A percentile compares a stretch with the other conserved stretches of the same genome.
Conservation (phyloP, 2,329 filamentous ascomycete species). For the Ceratocystiopsis brevicomis region DNA sequence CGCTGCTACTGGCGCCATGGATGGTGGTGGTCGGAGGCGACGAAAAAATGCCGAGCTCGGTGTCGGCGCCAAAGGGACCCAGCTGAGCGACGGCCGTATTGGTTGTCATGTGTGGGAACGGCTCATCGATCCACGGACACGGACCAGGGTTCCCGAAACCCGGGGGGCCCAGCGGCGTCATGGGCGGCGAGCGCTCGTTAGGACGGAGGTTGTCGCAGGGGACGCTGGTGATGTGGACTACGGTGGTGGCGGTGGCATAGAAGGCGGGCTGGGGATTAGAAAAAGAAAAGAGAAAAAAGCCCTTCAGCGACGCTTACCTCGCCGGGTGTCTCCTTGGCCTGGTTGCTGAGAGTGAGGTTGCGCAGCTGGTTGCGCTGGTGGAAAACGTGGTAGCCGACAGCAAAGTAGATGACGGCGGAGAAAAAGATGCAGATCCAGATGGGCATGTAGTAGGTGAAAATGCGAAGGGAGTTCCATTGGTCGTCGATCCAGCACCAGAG, state of each 20-base stretch:
- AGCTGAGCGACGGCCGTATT: too few species aligned
- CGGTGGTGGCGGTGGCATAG: conserved; percentile 33
- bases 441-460: conserved; percentile 42
- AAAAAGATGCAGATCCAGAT: conserved; percentile 40
- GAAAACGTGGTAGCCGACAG: conserved; percentile 41
- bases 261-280: conserved; percentile 2
- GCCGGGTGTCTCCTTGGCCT: conserved; percentile 15
- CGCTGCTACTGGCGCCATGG: not conserved
- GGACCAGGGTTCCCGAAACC: not conserved
- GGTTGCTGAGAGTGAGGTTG: conserved; percentile 32
- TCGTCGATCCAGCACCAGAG: conserved; percentile 44
- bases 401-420: conserved; percentile 34
- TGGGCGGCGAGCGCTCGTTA: conserved; percentile 1
- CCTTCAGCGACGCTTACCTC: conserved; percentile 11
- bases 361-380: conserved; percentile 34
- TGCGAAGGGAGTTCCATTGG: conserved; percentile 35
- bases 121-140: conserved; percentile 6
- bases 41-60: not conserved
- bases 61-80: not conserved
- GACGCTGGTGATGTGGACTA: conserved; percentile 26
- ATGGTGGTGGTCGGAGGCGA: not conserved
- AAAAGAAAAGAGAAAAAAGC: not conserved
- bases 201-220: conserved; percentile 7
- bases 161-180: not conserved
- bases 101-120: conserved; percentile 1